A percentile compares a stretch with the other conserved stretches of the same genome.
phyloP scores from a whole-genome alignment of 768 basidiomycete genomes.

The Sporobolomyces pararoseus region DNA sequence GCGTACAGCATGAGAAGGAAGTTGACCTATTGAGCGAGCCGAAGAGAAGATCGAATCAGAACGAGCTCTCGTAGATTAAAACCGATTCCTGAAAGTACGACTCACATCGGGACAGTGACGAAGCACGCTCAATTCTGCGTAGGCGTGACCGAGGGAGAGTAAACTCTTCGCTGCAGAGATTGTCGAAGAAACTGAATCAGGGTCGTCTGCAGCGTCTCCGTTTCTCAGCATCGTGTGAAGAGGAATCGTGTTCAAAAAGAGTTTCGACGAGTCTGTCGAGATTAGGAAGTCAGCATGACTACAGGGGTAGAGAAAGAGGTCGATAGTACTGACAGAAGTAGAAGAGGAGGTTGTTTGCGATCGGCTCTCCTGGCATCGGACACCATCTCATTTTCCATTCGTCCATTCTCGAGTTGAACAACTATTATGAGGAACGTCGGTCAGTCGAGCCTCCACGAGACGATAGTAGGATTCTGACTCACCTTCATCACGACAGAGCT shows the following conservation, averaged over 20 bases:
- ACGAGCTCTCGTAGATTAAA: not conserved
- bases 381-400: conserved; percentile 38
- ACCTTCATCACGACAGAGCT: conserved; percentile 37
- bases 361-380: conserved; percentile 32
- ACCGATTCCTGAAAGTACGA: too few relatives aligned
- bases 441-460: not conserved
- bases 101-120: conserved; percentile 34
- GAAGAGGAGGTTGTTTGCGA: conserved; percentile 36
- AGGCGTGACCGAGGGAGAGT: conserved; percentile 29
- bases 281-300: not conserved
- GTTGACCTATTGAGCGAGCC: conserved; percentile 27
- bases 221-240: conserved; percentile 36
- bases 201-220: conserved; percentile 26
- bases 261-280: conserved; percentile 26
- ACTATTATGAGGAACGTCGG: conserved; percentile 5
- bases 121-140: conserved; percentile 34
- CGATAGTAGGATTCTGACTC: not conserved
- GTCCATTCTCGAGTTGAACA: conserved; percentile 41
- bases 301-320: too few relatives aligned
- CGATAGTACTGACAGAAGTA: conserved; percentile 25
- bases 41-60: not conserved
- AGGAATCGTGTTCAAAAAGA: conserved; percentile 39
- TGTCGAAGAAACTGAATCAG: conserved; percentile 25
- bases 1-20: conserved; percentile 40
- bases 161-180: conserved; percentile 21